Evolutionary conservation across 164 flowering plant genomes (phyloP).

Genomic region (Dillenia suffruticosa): DNA sequence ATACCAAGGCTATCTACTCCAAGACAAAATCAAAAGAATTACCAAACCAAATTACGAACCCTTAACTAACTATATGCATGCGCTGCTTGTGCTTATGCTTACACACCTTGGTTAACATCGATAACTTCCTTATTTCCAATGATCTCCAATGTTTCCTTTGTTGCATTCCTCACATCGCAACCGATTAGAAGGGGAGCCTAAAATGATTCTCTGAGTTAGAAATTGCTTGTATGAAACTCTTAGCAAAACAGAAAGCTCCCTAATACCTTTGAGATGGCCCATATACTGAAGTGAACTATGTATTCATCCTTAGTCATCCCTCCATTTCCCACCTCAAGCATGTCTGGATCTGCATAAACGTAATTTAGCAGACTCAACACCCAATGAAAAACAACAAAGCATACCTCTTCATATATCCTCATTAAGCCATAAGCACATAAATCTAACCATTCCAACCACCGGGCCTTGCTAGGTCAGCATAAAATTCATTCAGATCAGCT

Average conservation of each 20-base stretch:
- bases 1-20: slow-evolving; percentile 59
- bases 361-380: not conserved
- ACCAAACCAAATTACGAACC: not conserved
- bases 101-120: slow-evolving; percentile 71
- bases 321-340: slow-evolving; percentile 97
- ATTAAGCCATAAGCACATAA: not conserved
- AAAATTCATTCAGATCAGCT: slow-evolving; percentile 75
- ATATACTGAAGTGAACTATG: slow-evolving; percentile 75
- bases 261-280: slow-evolving; percentile 83
- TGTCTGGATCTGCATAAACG: slow-evolving; percentile 69
- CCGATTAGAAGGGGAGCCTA: slow-evolving; percentile 95
- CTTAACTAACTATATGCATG: not conserved
- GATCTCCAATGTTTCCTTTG: slow-evolving; percentile 65
- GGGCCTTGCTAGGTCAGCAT: slow-evolving; percentile 72
- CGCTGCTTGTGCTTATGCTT: not conserved
- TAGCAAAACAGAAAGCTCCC: not conserved
- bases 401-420: no score
- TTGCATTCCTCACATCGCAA: slow-evolving; percentile 63
- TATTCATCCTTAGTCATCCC: slow-evolving; percentile 85
- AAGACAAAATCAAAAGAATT: not conserved
- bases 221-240: not conserved
- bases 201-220: not conserved
- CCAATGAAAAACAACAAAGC: not conserved
- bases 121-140: slow-evolving; percentile 72
- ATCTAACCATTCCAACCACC: slow-evolving; percentile 93